Evolutionary conservation across 352 stramenopile genomes (phyloP).

Genomic region (Phytophthora pisi): DNA sequence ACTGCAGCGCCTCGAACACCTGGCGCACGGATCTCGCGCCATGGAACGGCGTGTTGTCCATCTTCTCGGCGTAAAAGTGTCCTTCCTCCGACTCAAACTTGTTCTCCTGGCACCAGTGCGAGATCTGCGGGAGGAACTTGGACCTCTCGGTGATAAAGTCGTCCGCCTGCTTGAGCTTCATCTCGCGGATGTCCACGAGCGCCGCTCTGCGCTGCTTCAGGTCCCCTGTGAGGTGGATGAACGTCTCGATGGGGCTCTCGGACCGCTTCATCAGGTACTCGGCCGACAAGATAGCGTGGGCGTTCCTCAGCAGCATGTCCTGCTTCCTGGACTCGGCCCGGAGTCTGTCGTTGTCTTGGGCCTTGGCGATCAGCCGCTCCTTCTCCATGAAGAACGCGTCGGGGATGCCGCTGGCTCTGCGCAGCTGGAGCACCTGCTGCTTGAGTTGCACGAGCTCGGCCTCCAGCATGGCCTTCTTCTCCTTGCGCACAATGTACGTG

Average conservation of each 20-base stretch:
- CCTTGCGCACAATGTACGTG: slow-evolving; percentile 46
- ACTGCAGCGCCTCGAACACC: slow-evolving; percentile 62
- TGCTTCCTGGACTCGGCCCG: slow-evolving; percentile 47
- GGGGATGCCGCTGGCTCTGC: slow-evolving; percentile 36
- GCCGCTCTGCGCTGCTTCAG: slow-evolving; percentile 35
- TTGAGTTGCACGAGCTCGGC: slow-evolving; percentile 40
- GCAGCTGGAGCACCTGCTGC: slow-evolving; percentile 36
- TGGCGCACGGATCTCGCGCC: slow-evolving; percentile 41
- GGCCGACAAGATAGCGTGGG: slow-evolving; percentile 39
- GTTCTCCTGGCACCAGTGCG: slow-evolving; percentile 44
- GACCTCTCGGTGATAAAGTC: slow-evolving; percentile 40
- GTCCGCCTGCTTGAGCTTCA: slow-evolving; percentile 38
- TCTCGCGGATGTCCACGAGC: slow-evolving; percentile 37
- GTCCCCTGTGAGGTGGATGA: slow-evolving; percentile 45
- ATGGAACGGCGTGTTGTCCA: slow-evolving; percentile 60
- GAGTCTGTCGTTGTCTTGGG: slow-evolving; percentile 43
- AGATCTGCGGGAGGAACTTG: slow-evolving; percentile 27
- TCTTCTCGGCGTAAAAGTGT: slow-evolving; percentile 62
- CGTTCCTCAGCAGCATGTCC: slow-evolving; percentile 48
- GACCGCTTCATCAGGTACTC: slow-evolving; percentile 45
- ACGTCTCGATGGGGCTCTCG: slow-evolving; percentile 45
- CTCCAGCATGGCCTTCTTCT: slow-evolving; percentile 55
- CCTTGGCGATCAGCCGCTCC: slow-evolving; percentile 25
- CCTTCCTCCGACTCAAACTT: slow-evolving; percentile 52
- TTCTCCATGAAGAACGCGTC: slow-evolving; percentile 38